Evolutionary conservation across 306 rosid species (phyloP).

Genomic region (Hippophae rhamnoides): DNA sequence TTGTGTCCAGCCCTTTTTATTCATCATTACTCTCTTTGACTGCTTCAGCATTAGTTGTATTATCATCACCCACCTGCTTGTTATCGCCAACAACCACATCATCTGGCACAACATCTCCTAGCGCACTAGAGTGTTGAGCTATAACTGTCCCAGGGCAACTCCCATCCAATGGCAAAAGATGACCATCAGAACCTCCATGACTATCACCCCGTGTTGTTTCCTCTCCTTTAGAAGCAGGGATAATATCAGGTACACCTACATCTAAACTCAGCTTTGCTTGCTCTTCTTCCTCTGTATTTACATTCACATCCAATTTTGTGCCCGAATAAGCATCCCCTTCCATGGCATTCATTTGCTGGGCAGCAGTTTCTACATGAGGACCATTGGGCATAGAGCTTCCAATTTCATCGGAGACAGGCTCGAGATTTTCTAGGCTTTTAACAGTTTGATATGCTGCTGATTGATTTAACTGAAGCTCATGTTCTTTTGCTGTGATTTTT

Average conservation of each 20-base stretch:
- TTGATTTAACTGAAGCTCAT: slow-evolving; percentile 29
- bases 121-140: background rate
- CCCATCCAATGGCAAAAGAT: slow-evolving; percentile 6
- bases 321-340: slow-evolving; percentile 16
- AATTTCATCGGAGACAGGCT: slow-evolving; percentile 22
- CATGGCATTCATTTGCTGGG: slow-evolving; percentile 21
- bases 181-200: background rate
- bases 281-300: slow-evolving; percentile 17
- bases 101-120: slow-evolving; percentile 4
- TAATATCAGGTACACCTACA: slow-evolving; percentile 17
- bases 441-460: slow-evolving; percentile 22
- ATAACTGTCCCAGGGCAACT: background rate
- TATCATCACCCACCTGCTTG: background rate
- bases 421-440: slow-evolving; percentile 22
- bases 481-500: slow-evolving; percentile 38
- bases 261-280: slow-evolving; percentile 7
- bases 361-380: slow-evolving; percentile 23
- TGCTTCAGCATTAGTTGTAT: slow-evolving; percentile 7
- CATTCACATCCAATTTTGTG: slow-evolving; percentile 23
- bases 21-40: slow-evolving; percentile 16
- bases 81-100: slow-evolving; percentile 17
- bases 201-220: slow-evolving; percentile 11
- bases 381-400: slow-evolving; percentile 21
- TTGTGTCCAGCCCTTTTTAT: slow-evolving; percentile 18
- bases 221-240: slow-evolving; percentile 20